A percentile compares a stretch with the other conserved stretches of the same genome.
phyloP scores from a whole-genome alignment of 495 filamentous ascomycete genomes.

The Massariosphaeria phaeospora region DNA sequence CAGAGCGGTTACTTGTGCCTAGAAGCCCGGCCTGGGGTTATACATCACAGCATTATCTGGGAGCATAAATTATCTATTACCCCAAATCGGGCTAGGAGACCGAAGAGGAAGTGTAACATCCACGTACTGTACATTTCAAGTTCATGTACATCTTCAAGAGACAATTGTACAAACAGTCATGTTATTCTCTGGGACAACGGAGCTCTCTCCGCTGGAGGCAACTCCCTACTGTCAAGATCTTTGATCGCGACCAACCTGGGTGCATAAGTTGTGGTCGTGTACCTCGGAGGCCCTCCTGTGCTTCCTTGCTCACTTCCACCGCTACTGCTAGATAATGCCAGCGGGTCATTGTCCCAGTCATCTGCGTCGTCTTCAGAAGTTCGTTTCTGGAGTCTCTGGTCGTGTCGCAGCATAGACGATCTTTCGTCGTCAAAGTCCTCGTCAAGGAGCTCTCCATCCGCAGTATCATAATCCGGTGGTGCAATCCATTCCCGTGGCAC shows the following conservation, averaged over 20 bases:
- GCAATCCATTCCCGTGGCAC: slow-evolving; percentile 75
- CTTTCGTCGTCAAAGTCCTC: slow-evolving; percentile 50
- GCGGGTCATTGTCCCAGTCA: slow-evolving; percentile 37
- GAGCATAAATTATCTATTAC: not conserved
- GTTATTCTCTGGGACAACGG: slow-evolving; percentile 35
- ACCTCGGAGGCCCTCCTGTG: slow-evolving; percentile 22
- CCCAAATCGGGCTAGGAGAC: not conserved
- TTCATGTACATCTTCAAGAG: not conserved
- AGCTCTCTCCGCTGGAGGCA: slow-evolving; percentile 45
- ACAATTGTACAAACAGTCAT: slow-evolving; percentile 12
- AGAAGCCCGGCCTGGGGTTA: no score
- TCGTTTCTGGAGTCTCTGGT: slow-evolving; percentile 31
- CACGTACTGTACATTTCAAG: not conserved
- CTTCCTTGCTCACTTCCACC: slow-evolving; percentile 35
- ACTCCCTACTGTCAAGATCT: slow-evolving; percentile 41
- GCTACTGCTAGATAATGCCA: slow-evolving; percentile 22
- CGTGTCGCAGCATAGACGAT: slow-evolving; percentile 49
- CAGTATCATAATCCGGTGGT: slow-evolving; percentile 65
- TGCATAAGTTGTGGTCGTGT: slow-evolving; percentile 32
- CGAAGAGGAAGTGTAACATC: not conserved
- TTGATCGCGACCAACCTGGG: slow-evolving; percentile 28
- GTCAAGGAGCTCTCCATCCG: slow-evolving; percentile 61
- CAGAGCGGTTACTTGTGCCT: not conserved
- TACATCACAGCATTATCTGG: not conserved
- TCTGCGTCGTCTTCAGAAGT: slow-evolving; percentile 29